phyloP scores from a whole-genome alignment of 2,329 filamentous ascomycete genomes.

The Aotearoamyces nothofagi region DNA sequence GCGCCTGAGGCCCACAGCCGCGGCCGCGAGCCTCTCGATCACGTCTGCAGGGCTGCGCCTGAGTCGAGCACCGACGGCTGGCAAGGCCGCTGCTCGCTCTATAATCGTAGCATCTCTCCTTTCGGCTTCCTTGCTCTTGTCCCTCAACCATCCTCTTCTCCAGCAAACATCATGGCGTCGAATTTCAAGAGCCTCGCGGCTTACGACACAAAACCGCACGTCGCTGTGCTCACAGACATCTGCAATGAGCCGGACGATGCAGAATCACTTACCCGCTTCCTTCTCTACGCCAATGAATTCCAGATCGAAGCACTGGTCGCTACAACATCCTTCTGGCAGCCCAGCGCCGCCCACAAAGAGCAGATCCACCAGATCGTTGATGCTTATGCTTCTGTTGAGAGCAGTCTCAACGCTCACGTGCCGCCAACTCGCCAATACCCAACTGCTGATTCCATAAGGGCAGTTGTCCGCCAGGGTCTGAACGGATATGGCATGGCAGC shows the following conservation, averaged over 20 bases:
- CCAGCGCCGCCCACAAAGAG: constrained; percentile 2
- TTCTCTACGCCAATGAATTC: constrained; percentile 23
- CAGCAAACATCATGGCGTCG: no score
- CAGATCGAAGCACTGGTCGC: constrained; percentile 23
- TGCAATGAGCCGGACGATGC: constrained; percentile 24
- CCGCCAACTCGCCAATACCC: constrained; percentile 27
- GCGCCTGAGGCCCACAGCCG: no score
- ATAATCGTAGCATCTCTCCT: no score
- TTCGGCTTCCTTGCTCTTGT: no score
- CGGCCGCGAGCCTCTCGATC: no score
- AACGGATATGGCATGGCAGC: constrained; percentile 2
- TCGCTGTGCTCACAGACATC: constrained; percentile 24
- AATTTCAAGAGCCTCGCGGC: no score
- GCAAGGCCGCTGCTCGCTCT: no score
- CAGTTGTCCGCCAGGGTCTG: constrained; percentile 17
- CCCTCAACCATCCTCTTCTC: no score
- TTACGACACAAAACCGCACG: constrained; percentile 23
- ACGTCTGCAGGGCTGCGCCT: no score
- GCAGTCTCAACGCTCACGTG: constrained; percentile 33
- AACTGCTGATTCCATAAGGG: constrained; percentile 20
- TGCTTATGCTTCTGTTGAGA: constrained; percentile 26
- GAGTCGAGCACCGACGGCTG: no score
- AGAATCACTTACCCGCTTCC: constrained; percentile 22
- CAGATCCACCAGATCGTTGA: constrained; percentile 27
- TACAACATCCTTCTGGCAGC: constrained; percentile 20